Percentiles rank a stretch among this genome's conserved stretches.
Conservation (phyloP, 1,284 basidiomycete genomes). For the Melampsora larici-populina region DNA sequence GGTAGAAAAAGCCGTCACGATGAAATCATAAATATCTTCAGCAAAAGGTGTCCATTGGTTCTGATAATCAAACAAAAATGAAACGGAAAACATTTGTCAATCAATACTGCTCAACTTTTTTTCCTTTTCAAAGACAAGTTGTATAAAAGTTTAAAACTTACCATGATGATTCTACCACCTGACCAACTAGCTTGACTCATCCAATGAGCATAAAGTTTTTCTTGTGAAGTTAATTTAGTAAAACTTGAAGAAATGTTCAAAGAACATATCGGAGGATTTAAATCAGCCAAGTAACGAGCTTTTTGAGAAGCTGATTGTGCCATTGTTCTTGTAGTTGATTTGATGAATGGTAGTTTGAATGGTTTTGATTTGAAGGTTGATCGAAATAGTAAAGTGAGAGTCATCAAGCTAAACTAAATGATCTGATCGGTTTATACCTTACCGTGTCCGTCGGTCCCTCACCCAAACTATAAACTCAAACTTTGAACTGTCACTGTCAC, state of each 20-base stretch:
- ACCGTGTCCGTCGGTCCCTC: no score
- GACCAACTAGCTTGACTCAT: slow-evolving; percentile 61
- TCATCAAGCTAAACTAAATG: no score
- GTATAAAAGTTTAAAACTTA: slow-evolving; percentile 58
- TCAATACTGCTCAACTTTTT: background rate
- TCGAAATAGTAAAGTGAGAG: no score
- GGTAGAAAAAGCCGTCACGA: slow-evolving; percentile 45
- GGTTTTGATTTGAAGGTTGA: no score
- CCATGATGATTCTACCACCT: slow-evolving; percentile 74
- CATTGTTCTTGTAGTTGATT: background rate
- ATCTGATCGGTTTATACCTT: no score
- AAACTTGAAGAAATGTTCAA: slow-evolving; percentile 67
- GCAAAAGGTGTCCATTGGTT: slow-evolving; percentile 53
- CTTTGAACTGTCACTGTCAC: no score
- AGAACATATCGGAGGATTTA: slow-evolving; percentile 65
- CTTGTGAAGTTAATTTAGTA: slow-evolving; percentile 65
- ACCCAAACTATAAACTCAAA: no score
- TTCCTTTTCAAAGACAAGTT: no score
- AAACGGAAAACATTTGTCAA: slow-evolving; percentile 61
- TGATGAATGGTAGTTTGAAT: no score
- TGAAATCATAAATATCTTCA: slow-evolving; percentile 46
- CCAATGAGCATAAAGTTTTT: slow-evolving; percentile 71
- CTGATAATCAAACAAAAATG: slow-evolving; percentile 61
- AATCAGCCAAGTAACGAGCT: slow-evolving; percentile 64
- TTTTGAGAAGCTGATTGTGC: background rate